phyloP scores from a whole-genome alignment of 2,329 filamentous ascomycete genomes.

The Talaromyces islandicus region DNA sequence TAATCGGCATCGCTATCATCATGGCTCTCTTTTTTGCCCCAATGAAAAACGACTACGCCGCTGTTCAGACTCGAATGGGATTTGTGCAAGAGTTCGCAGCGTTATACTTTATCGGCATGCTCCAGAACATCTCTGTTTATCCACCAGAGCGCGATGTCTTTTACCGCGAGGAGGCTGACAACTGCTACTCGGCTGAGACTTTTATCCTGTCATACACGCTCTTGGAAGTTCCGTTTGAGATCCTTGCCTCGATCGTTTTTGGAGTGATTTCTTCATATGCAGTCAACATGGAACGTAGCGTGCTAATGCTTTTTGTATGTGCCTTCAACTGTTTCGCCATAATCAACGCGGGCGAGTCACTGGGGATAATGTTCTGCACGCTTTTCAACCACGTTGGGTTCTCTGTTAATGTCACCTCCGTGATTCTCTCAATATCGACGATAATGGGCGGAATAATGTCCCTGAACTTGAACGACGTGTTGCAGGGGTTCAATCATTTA shows the following conservation, averaged over 20 bases:
- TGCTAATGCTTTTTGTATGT: conserved; percentile 60
- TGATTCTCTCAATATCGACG: conserved; percentile 64
- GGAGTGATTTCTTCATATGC: conserved; percentile 59
- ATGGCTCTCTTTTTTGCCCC: conserved; percentile 67
- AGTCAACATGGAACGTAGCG: conserved; percentile 58
- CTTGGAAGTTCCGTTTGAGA: conserved; percentile 67
- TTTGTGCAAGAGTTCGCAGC: conserved; percentile 67
- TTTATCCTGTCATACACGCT: conserved; percentile 66
- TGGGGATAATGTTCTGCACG: conserved; percentile 77
- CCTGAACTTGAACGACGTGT: conserved; percentile 61
- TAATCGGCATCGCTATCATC: conserved; percentile 57
- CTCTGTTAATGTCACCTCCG: conserved; percentile 65
- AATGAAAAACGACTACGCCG: conserved; percentile 61
- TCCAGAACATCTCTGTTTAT: conserved; percentile 72
- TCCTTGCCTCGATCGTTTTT: conserved; percentile 60
- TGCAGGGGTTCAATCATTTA: conserved; percentile 65
- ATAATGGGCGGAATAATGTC: conserved; percentile 67
- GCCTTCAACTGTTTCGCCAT: conserved; percentile 67
- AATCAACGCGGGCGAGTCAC: conserved; percentile 66
- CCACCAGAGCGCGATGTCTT: conserved; percentile 69
- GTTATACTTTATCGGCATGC: conserved; percentile 50
- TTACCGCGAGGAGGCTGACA: conserved; percentile 69
- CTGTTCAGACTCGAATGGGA: conserved; percentile 67
- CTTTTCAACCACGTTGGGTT: conserved; percentile 70
- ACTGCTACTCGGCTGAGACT: conserved; percentile 63